Evolutionary conservation across 352 stramenopile species (phyloP), one percentile per base, ranked within the genome.

Genomic region (Globisporangium cederbergense): DNA sequence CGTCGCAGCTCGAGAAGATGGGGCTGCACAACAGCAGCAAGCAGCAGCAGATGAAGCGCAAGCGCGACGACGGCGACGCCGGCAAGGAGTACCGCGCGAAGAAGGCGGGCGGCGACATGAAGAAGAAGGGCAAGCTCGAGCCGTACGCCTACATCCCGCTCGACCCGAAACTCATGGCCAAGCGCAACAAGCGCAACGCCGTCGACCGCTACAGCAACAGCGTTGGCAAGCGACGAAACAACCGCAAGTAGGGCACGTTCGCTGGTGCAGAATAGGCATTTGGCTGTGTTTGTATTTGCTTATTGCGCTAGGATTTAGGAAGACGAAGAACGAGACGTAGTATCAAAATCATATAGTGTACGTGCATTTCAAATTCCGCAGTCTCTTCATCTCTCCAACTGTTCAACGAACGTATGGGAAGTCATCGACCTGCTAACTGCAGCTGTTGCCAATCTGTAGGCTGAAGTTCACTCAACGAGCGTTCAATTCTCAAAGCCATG

Each of bases 131-230:
- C 73, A 98, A 98, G 78, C 92, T 98, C 34, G 96, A 99, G 71
- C 97, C 97, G 58, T 99, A 98, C 75, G 96, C 97, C 9, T 99
- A 98, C 81, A 98, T 99, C 65, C 96, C 96, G 58, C 78, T 99
- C 51, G 93, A 99, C 79, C 93, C 93, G 18, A 98, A 98, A 71
- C 81, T 97, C 50, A 98, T 96, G 88, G 85, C 86, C 61, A 93
- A 91, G 73, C 83, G 86, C 68, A 93, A 95, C 80, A 94, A 93
- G 69, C 83, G 85, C 64, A 79, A 72, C 50, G 88, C 85, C 18
- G 86, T 96, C 55, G 81, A 78, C 60, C 82, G 79, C 58, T 96
- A 93, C 66, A 86, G 82, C 54, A 75, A 74, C 46, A 94, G 77
- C 66, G 79, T 93, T 38, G 87, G 87, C 63, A 91, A 93, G 79